Base-by-base conservation (phyloP, 371 early-diverging fungal genomes). In the Mucor saturninus region DNA sequence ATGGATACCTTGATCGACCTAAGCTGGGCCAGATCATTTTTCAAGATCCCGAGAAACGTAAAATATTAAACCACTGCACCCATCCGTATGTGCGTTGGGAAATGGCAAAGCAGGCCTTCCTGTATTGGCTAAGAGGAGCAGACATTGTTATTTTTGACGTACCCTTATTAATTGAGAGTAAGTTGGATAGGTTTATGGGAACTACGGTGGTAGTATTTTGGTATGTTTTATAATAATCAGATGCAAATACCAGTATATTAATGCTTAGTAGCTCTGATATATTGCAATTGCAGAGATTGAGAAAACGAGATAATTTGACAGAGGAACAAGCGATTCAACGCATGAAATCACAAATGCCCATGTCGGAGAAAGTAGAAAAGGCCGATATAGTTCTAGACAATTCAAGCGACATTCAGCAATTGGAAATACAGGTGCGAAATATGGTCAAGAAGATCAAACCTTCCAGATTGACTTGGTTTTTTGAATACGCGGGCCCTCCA, bases 381-480 rank as follows among this genome's bases (percentile, higher is more conserved):
- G 98, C 98, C 0, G 86, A 92, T 49, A 79, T 85, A 51, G 91
- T 97, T 5, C 75, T 98, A 46, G 91, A 95, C 68, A 98, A 98
- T 71, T 83, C 90, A 4, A 88, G 87, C 4, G 81, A 85, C 28
- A 53, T 90, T 4, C 73, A 78, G 21, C 85, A 89, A 31, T 78
- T 94, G 4, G 71, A 83, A 39, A 61, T 59, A 0, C 89, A 91
- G 68, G 88, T 94, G 4, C 72, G 76, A 49, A 68, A 80, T n/a
- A 65, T 86, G 54, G 51, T 83, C 26, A 67, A 72, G 5, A 71
- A 75, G 26, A 35, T 83, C 4, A 69, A 68, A 43, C 89, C 89
- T 53, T 77, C 64, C 7, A 69, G 64, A 8, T 29, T 69, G 1
- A 72, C 73, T 31, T 82, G 83, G 83, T 21, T 76, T 1, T 43